Conservation (phyloP, 176 grass and related monocot species). For the Avena atlantica region DNA sequence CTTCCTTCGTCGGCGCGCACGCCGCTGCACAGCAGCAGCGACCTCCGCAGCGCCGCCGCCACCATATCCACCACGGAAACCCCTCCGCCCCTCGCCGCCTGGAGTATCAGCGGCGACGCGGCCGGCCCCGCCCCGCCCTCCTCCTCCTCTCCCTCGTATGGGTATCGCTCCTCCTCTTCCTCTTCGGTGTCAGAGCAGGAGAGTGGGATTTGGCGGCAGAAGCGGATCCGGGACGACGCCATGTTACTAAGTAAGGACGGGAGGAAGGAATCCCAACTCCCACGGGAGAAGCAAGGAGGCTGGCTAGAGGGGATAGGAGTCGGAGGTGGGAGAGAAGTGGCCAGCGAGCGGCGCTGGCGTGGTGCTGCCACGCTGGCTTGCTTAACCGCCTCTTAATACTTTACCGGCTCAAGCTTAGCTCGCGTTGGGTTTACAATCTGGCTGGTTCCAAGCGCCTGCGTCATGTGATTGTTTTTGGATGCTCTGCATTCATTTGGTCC, state of each 20-base stretch:
- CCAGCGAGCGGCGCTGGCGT: constrained; percentile 45
- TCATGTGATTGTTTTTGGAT: constrained; percentile 33
- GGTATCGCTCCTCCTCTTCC: constrained; percentile 41
- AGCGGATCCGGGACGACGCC: constrained; percentile 73
- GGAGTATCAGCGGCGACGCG: constrained; percentile 70
- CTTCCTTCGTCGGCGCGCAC: constrained; percentile 51
- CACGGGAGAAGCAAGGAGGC: constrained; percentile 25
- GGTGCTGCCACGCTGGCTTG: constrained; percentile 17
- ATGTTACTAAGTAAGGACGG: constrained; percentile 39
- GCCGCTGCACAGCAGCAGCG: constrained; percentile 88
- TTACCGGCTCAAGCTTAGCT: not conserved
- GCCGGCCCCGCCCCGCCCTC: constrained; percentile 39
- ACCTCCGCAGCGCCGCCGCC: constrained; percentile 80
- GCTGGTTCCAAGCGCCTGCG: not conserved
- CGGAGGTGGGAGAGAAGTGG: constrained; percentile 46
- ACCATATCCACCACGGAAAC: constrained; percentile 77
- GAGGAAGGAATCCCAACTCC: constrained; percentile 39
- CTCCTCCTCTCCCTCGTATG: constrained; percentile 46
- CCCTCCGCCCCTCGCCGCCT: constrained; percentile 48
- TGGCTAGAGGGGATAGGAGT: not conserved
- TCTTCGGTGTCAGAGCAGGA: constrained; percentile 52
- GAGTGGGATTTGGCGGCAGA: constrained; percentile 58
- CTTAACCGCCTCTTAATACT: constrained; percentile 20
- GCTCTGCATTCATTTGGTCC: not conserved
- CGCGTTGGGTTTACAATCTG: constrained; percentile 17